Evolutionary conservation across 371 early-diverging fungal genomes (phyloP).

Genomic region (Syncephalis plumigaleata): DNA sequence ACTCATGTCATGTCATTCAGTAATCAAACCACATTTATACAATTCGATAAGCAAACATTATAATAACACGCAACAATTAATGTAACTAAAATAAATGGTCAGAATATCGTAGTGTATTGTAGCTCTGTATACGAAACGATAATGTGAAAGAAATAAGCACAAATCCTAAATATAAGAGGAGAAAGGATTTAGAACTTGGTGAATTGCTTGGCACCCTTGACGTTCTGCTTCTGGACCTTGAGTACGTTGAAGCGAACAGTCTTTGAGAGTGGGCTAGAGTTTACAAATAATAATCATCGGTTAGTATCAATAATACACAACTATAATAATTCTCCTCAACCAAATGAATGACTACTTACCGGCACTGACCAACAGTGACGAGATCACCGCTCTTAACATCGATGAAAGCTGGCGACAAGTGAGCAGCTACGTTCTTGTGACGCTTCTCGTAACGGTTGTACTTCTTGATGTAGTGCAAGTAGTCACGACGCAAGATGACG

Average conservation of each 20-base stretch:
- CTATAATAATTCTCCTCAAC: neutral
- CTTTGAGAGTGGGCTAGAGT: constrained; percentile 97
- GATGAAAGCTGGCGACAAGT: constrained; percentile 97
- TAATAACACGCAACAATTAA: too few relatives aligned
- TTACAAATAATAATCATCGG: constrained; percentile 9
- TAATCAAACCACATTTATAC: too few relatives aligned
- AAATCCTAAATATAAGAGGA: too few relatives aligned
- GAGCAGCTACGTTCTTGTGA: constrained; percentile 99
- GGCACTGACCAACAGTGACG: constrained; percentile 97
- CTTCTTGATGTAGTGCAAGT: constrained; percentile 99
- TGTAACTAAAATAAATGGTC: too few relatives aligned
- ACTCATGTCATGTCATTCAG: too few relatives aligned
- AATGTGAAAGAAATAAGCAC: too few relatives aligned
- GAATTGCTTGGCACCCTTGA: constrained; percentile 80
- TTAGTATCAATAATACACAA: constrained; percentile 5
- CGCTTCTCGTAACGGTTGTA: constrained; percentile 99
- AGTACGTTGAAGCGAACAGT: constrained; percentile 99
- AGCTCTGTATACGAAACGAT: too few relatives aligned
- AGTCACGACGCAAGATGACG: constrained; percentile 95
- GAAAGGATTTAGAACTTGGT: constrained; percentile 39
- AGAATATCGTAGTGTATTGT: too few relatives aligned
- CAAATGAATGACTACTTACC: constrained; percentile 13
- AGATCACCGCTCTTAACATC: constrained; percentile 84
- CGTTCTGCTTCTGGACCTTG: constrained; percentile 82
- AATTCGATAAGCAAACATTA: too few relatives aligned